A percentile compares a stretch with the other conserved stretches of the same genome.
Conservation (phyloP, 2,329 filamentous ascomycete genomes). For the Paradendryphiella salina region DNA sequence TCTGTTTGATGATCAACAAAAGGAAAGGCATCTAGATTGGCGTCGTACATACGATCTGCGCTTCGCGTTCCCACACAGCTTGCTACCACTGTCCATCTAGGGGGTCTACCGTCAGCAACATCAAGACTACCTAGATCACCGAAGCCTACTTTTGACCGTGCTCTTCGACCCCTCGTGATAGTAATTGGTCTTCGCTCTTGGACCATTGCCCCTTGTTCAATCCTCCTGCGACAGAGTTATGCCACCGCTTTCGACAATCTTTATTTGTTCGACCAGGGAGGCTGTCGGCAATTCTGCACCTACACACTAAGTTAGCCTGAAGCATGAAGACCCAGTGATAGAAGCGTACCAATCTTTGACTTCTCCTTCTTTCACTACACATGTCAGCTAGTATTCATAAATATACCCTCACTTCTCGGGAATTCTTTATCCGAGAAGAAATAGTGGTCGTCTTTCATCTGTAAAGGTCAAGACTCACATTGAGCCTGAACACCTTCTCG, state of each 20-base stretch:
- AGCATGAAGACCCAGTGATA: neutral
- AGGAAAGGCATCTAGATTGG: neutral
- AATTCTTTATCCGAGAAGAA: neutral
- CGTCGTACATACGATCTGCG: constrained; percentile 45
- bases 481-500: constrained; percentile 36
- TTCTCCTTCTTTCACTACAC: constrained; percentile 24
- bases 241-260: constrained; percentile 52
- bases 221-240: constrained; percentile 45
- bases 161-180: constrained; percentile 42
- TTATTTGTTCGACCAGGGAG: constrained; percentile 51
- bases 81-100: constrained; percentile 52
- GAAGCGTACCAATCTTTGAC: constrained; percentile 36
- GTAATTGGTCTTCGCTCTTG: constrained; percentile 42
- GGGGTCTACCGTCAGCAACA: neutral
- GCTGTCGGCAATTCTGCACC: constrained; percentile 45
- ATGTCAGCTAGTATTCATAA: neutral
- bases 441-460: neutral
- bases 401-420: too few species aligned
- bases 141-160: constrained; percentile 43
- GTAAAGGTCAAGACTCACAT: constrained; percentile 17
- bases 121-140: neutral
- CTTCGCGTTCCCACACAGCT: constrained; percentile 46
- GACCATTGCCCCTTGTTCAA: constrained; percentile 51
- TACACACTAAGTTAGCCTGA: constrained; percentile 7
- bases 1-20: constrained; percentile 34